Conservation (phyloP, 345 rosid genomes). For the Trapa incisa region DNA sequence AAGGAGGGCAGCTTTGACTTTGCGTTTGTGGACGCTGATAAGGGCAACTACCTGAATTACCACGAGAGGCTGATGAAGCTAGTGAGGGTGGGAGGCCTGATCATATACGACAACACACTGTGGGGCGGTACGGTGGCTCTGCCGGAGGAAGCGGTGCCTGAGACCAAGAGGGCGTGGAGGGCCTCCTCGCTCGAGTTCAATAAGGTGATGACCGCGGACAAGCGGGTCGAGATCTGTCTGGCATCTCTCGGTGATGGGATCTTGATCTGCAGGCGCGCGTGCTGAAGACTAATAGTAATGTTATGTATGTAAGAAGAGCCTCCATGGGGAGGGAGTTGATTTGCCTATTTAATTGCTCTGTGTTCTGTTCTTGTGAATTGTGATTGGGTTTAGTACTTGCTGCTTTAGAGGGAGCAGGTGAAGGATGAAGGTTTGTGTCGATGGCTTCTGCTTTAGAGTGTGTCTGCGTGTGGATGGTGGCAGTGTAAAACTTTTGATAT, state of each 20-base stretch:
- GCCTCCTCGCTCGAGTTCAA: constrained; percentile 26
- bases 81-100: constrained; percentile 30
- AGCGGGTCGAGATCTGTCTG: constrained; percentile 39
- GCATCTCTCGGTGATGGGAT: constrained; percentile 60
- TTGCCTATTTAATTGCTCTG: neutral
- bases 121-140: constrained; percentile 30
- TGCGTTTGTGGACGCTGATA: constrained; percentile 46
- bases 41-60: constrained; percentile 27
- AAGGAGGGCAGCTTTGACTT: constrained; percentile 38
- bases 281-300: constrained; percentile 1
- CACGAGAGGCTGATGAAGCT: constrained; percentile 32
- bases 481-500: no score
- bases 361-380: neutral
- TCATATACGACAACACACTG: constrained; percentile 33
- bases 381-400: neutral
- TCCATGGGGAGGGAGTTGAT: neutral
- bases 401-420: no score
- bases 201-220: constrained; percentile 35
- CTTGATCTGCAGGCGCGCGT: constrained; percentile 35
- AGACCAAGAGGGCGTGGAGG: constrained; percentile 13
- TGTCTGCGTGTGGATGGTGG: no score
- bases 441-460: no score
- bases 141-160: constrained; percentile 17
- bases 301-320: neutral
- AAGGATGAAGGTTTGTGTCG: no score